Base-by-base conservation (phyloP, 768 basidiomycete genomes). In the Mycena rebaudengoi region DNA sequence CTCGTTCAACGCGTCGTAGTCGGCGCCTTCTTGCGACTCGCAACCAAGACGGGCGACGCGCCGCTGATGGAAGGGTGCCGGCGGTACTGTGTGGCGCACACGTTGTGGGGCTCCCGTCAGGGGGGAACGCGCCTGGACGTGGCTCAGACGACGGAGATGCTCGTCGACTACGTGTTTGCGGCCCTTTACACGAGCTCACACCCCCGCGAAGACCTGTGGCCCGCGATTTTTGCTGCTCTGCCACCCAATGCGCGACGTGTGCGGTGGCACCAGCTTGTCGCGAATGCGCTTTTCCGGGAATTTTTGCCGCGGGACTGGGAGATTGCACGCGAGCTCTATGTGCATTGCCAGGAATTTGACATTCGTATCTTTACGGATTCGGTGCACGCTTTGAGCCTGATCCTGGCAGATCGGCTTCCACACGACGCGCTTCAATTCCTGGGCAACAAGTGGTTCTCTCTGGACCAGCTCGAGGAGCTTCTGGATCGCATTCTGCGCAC, bases 1-100 rank as follows among this genome's bases (percentile, higher is more conserved):
- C 30, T 69, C 3, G 73, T 84, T 7, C 71, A 77, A n/a, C 79
- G 79, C 21, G 75, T 76, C 8, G 73, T 85, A 33, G 65, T 78
- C 5, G 73, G 78, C 7, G 72, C 83, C 1, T 86, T 88, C 68
- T 72, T 88, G 29, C 82, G 76, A 43, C 68, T 87, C 30, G 78
- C 85, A 8, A 78, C 73, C 16, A 60, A 70, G n/a, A 72, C 80
- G 7, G 68, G 63, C 6, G 84, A 87, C 54, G 68, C 56, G 0
- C 62, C 71, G 10, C 66, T 88, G 12, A 72, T 76, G 32, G 71
- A 75, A 6, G 77, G 67, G 3, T 85, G 82, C 61, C 71, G 69
- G 44, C 74, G 68, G 12, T 78, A 79, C 50, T 78, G 73, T 62
- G 51, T 64, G 18, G 33, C 60, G n/a, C 69, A 71, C 28, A 62